These are phyloP conservation scores for Pseudocercospora macadamiae DNA, from an alignment of 2,329 filamentous ascomycete genomes.

Conservation along the genomic window DNA sequence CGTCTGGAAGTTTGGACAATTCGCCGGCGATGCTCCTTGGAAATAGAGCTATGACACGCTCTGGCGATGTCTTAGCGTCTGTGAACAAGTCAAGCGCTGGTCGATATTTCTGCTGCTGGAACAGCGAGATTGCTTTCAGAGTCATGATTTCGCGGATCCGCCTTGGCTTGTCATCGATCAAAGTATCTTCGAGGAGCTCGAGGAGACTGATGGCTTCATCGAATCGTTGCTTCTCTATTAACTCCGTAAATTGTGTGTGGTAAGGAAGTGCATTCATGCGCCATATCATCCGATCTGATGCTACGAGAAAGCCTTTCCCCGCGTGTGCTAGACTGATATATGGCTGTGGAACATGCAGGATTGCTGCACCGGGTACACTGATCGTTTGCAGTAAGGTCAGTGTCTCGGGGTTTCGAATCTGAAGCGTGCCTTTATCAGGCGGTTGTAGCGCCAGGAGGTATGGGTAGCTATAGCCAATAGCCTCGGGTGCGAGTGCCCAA, in stretches of 20 bases:
- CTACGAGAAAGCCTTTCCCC: constrained; percentile 92
- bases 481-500: constrained; percentile 85
- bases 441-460: constrained; percentile 88
- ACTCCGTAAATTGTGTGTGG: constrained; percentile 81
- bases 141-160: constrained; percentile 86
- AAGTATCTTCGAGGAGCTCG: constrained; percentile 86
- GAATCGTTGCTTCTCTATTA: constrained; percentile 72
- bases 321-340: constrained; percentile 94
- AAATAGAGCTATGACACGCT: constrained; percentile 82
- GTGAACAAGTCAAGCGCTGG: constrained; percentile 89
- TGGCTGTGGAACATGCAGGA: constrained; percentile 88
- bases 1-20: constrained; percentile 62
- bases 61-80: constrained; percentile 85
- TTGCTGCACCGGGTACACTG: constrained; percentile 75
- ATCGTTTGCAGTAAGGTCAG: constrained; percentile 87
- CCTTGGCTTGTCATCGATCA: constrained; percentile 79
- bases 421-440: constrained; percentile 78
- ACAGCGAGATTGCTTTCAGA: constrained; percentile 83
- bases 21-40: constrained; percentile 82
- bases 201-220: constrained; percentile 93
- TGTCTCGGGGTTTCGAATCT: constrained; percentile 91
- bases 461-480: constrained; percentile 93
- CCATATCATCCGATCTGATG: constrained; percentile 90
- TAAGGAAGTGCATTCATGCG: constrained; percentile 94
- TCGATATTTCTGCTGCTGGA: constrained; percentile 79